These are phyloP conservation scores for Fusarium albidum DNA, from an alignment of 2,329 filamentous ascomycete genomes.

Conservation along the genomic window DNA sequence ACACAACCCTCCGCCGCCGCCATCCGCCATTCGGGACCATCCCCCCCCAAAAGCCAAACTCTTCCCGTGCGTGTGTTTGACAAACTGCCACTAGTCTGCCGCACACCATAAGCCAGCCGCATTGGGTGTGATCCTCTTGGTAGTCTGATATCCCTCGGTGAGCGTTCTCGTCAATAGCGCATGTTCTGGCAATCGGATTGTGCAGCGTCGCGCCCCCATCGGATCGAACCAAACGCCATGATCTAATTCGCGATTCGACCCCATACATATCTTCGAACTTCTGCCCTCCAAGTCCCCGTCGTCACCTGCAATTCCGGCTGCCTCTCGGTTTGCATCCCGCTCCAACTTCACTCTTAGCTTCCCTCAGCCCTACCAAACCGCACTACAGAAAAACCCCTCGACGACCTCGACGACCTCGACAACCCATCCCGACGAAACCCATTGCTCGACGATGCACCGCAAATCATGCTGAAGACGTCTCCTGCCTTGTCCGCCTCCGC, in stretches of 20 bases:
- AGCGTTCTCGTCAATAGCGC: conserved; percentile 44
- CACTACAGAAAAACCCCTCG: conserved; percentile 30
- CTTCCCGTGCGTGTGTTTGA: conserved; percentile 29
- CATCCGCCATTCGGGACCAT: conserved; percentile 4
- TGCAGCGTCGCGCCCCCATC: conserved; percentile 36
- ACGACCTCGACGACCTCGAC: conserved; percentile 15
- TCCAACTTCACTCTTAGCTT: conserved; percentile 16
- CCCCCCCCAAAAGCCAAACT: conserved; percentile 29
- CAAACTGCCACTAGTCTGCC: conserved; percentile 24
- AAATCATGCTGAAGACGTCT: conserved; percentile 68
- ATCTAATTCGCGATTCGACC: conserved; percentile 40
- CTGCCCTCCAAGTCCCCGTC: conserved; percentile 8
- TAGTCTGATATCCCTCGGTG: conserved; percentile 42
- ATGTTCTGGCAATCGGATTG: conserved; percentile 30
- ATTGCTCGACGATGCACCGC: conserved; percentile 54
- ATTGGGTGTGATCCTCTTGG: conserved; percentile 25
- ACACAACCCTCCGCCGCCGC: conserved; percentile 11
- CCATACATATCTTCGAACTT: conserved; percentile 29
- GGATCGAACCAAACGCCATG: conserved; percentile 37
- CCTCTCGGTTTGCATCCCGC: conserved; percentile 19
- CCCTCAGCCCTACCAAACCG: conserved; percentile 24
- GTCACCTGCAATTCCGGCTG: conserved; percentile 25
- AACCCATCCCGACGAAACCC: conserved; percentile 22
- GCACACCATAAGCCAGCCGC: conserved; percentile 13
- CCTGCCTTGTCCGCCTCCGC: conserved; percentile 59